Evolutionary conservation across 371 early-diverging fungal genomes (phyloP).

Genomic region (Apophysomyces ossiformis): DNA sequence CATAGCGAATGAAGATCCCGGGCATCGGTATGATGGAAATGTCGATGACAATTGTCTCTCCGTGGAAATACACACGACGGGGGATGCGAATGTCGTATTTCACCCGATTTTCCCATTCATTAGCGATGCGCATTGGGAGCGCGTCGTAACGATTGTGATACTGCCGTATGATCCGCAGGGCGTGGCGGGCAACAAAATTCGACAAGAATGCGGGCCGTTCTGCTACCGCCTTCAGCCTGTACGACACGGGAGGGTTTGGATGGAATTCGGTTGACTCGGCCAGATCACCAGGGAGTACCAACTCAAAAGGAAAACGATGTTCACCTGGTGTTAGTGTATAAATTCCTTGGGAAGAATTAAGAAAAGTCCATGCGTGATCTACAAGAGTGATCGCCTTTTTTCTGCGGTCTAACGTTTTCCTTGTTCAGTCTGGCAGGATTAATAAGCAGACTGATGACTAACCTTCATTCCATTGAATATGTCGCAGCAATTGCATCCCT

Average conservation of each 20-base stretch:
- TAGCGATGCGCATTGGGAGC: conserved; percentile 3
- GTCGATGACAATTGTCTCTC: neutral
- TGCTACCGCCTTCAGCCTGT: conserved; percentile 45
- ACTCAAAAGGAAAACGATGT: conserved; percentile 47
- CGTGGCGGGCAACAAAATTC: conserved; percentile 29
- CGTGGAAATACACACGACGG: neutral
- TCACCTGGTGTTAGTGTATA: conserved; percentile 21
- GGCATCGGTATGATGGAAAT: conserved; percentile 5
- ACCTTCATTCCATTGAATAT: conserved; percentile 35
- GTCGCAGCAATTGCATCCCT: conserved; percentile 29
- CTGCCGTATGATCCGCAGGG: conserved; percentile 19
- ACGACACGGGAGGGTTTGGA: conserved; percentile 37
- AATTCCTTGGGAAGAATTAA: conserved; percentile 22
- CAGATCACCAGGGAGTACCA: conserved; percentile 39
- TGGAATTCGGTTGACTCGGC: conserved; percentile 42
- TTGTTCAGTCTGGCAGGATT: conserved; percentile 1
- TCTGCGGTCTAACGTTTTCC: neutral
- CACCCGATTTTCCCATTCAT: neutral
- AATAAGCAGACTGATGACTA: conserved; percentile 16
- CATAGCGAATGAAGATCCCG: neutral
- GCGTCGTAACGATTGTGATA: neutral
- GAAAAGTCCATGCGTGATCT: conserved; percentile 37
- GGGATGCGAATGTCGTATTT: neutral
- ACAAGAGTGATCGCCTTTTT: conserved; percentile 24
- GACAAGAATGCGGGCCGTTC: conserved; percentile 39